These are phyloP conservation scores for Stipa capillata DNA, from an alignment of 176 grass and related monocot genomes.

Conservation along the genomic window DNA sequence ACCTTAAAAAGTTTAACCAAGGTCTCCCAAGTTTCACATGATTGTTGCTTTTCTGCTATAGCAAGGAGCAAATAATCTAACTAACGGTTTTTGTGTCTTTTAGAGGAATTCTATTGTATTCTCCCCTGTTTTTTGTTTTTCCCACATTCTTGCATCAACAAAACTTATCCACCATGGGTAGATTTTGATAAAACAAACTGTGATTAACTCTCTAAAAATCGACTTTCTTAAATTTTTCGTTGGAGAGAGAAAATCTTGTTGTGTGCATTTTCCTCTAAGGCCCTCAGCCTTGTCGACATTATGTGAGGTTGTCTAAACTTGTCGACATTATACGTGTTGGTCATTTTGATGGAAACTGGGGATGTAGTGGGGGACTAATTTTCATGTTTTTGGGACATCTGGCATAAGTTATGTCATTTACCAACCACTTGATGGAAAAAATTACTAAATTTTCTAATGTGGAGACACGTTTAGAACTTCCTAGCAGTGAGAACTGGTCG, in stretches of 20 bases:
- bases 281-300: no score
- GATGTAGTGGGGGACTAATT: not conserved
- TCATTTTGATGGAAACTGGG: not conserved
- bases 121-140: not conserved
- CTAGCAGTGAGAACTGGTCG: no score
- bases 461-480: no score
- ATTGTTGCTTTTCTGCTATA: no score
- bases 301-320: no score
- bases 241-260: not conserved
- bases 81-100: no score
- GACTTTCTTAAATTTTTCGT: not conserved
- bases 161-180: not conserved
- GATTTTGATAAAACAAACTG: no score
- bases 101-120: not conserved
- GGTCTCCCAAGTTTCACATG: not conserved
- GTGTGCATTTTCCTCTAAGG: not conserved
- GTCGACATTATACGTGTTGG: not conserved
- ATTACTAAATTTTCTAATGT: not conserved
- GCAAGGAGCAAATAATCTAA: no score
- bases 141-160: not conserved
- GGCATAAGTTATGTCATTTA: not conserved
- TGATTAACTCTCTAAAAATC: not conserved
- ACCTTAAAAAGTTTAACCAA: not conserved
- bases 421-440: not conserved
- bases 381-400: not conserved